Percentiles rank a stretch among this genome's conserved stretches.
phyloP scores from a whole-genome alignment of 768 basidiomycete species.

The Mrakia gelida region DNA sequence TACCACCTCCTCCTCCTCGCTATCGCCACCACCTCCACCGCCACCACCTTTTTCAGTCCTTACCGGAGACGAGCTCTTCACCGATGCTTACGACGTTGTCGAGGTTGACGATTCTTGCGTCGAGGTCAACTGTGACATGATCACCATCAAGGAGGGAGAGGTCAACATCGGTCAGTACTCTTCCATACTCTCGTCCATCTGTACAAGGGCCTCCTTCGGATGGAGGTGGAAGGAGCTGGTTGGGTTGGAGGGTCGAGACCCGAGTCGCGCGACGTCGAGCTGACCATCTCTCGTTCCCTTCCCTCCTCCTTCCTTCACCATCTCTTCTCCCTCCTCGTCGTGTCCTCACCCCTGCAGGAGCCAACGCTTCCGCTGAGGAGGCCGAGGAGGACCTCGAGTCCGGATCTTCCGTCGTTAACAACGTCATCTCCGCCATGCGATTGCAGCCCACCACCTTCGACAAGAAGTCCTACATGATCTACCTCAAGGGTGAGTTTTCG shows the following conservation, averaged over 20 bases:
- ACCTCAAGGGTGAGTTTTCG: conserved; percentile 35
- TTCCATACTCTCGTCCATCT: not conserved
- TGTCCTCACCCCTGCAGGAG: conserved; percentile 54
- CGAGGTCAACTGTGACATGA: conserved; percentile 77
- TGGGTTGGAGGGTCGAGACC: too few species aligned
- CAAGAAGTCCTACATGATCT: conserved; percentile 58
- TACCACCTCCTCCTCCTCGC: conserved; percentile 7
- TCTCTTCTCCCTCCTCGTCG: not conserved
- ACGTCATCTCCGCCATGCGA: conserved; percentile 86
- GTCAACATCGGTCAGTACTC: conserved; percentile 74
- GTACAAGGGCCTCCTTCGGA: too few species aligned
- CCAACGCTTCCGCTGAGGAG: conserved; percentile 90
- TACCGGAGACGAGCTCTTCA: conserved; percentile 82
- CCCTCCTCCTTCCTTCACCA: not conserved
- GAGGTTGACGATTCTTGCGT: conserved; percentile 73
- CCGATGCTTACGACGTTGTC: conserved; percentile 84
- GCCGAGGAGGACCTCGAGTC: conserved; percentile 74
- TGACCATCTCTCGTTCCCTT: not conserved
- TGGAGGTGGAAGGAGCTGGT: not conserved
- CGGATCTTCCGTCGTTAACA: conserved; percentile 73
- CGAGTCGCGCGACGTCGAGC: not conserved
- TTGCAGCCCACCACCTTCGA: conserved; percentile 70
- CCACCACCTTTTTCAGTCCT: conserved; percentile 49
- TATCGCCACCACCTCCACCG: not conserved
- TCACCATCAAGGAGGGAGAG: conserved; percentile 69